Base-by-base conservation (phyloP, 2,329 filamentous ascomycete genomes). In the Pleomassaria siparia region DNA sequence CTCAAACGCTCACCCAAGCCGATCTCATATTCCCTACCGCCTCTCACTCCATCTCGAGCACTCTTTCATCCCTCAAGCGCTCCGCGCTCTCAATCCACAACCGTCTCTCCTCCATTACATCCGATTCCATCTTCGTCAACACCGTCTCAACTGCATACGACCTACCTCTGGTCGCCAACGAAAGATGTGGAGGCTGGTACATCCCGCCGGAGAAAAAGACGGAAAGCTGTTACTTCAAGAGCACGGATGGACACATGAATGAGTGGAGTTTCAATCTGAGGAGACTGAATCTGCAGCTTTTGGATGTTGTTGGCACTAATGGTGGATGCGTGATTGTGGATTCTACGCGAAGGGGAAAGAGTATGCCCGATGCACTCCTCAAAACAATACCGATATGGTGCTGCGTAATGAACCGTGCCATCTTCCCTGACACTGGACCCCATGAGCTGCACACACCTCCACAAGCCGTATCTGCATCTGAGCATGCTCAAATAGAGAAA, bases 361-460 rank as follows among this genome's bases (percentile, higher is more conserved):
- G 87, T 83, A 95, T 97, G 85, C 92, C 94, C 1, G 94, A 99
- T 73, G 91, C 94, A 13, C 79, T 99, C 15, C 90, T 88, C 60
- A 96, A 96, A 71, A 97, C 94, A 0, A 79, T 97, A 21, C 92
- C 94, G 2, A 88, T 96, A 53, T 99, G 94, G 94, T 91, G 88
- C 70, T 83, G 86, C 52, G 89, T 96, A 15, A 72, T 96, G 60
- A 97, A 97, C 71, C 78, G 81, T 39, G 76, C 84, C 2, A 74
- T 97, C 4, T 95, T 96, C 66, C 86, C 88, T 0, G 72, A 77
- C 16, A 56, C 74, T 2, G 56, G 60, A 13, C 72, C 69, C 16
- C 77, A 86, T 60, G 58, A 70, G 1, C 78, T 97, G 7, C 80
- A 84, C 60, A 87, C 88, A 4, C 89, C 91, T 1, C 83, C 86